Conservation (phyloP, 352 stramenopile species). For the Phytophthora colocasiae region DNA sequence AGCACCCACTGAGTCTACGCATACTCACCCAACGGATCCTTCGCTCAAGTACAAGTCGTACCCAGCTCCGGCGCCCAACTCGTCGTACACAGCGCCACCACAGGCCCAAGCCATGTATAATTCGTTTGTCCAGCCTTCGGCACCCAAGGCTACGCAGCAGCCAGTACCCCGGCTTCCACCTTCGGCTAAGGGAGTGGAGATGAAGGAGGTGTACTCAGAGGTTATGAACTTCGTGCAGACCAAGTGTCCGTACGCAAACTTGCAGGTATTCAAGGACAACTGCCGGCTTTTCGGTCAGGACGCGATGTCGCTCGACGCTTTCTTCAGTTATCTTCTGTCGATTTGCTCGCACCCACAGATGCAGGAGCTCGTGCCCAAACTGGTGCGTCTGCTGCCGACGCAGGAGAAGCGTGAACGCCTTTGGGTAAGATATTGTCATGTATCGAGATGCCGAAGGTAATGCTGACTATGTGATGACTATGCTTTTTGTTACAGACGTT, state of each 20-base stretch:
- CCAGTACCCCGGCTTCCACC: slow-evolving; percentile 61
- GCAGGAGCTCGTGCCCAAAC: slow-evolving; percentile 81
- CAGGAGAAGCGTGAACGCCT: slow-evolving; percentile 86
- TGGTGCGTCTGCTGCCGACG: slow-evolving; percentile 84
- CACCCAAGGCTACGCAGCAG: slow-evolving; percentile 43
- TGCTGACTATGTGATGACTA: slow-evolving; percentile 25
- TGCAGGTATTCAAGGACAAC: slow-evolving; percentile 90
- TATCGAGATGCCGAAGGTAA: slow-evolving; percentile 2
- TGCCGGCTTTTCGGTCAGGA: slow-evolving; percentile 89
- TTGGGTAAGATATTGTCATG: slow-evolving; percentile 61
- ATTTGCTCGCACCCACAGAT: slow-evolving; percentile 78
- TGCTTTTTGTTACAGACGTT: slow-evolving; percentile 39
- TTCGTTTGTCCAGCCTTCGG: slow-evolving; percentile 46
- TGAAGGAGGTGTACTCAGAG: slow-evolving; percentile 84
- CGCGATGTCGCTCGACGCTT: slow-evolving; percentile 85
- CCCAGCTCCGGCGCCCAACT: slow-evolving; percentile 51
- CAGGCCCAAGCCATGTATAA: slow-evolving; percentile 52
- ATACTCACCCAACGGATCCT: slow-evolving; percentile 59
- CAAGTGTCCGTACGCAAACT: slow-evolving; percentile 82
- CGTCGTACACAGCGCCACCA: slow-evolving; percentile 43
- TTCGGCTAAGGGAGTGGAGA: slow-evolving; percentile 66
- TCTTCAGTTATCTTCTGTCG: slow-evolving; percentile 83
- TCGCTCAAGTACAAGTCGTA: slow-evolving; percentile 68
- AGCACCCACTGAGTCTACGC: slow-evolving; percentile 44
- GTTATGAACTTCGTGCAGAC: slow-evolving; percentile 83